Base-by-base conservation (phyloP, 2,329 filamentous ascomycete genomes). In the Penicillium digitatum region DNA sequence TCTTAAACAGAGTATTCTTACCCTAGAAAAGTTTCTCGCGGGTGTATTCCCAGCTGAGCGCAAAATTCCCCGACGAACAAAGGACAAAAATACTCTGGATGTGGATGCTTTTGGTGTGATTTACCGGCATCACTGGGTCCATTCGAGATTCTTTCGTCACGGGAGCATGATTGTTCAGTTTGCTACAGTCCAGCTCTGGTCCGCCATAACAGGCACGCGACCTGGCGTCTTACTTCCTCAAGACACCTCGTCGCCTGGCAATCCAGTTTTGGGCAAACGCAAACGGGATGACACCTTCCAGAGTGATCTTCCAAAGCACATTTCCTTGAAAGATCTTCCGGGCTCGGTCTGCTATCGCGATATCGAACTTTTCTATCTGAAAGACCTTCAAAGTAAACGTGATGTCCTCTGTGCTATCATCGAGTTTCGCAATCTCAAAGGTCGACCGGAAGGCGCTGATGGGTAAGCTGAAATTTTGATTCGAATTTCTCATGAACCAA, bases 341-440 rank as follows among this genome's bases (percentile, higher is more conserved):
- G 54, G 56, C 35, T 60, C 52, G 12, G 58, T 68, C 49, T 69
- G 45, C 57, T 67, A 67, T 51, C 47, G 38, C 2, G 52, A 66
- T 52, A 69, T 68, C 38, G 39, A 68, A 44, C 64, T 66, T 31
- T 69, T 69, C 46, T 63, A 61, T 29, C 50, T 68, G 1, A 53
- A 43, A 39, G 57, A 44, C 52, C 57, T 32, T 35, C 10, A 66
- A 18, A 62, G 60, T 18, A 65, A 63, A 46, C 39, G 58, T 52
- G 38, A 69, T 48, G 46, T 68, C 18, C 60, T 68, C 18, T 69
- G 35, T 62, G 47, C 61, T 0, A 55, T 68, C 11, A 67, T 69
- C 5, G 52, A 67, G 61, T 68, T 69, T 61, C 42, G 53, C 3
- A 68, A 68, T 35, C 54, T 68, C 0, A 68, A 66, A 62, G 66